Evolutionary conservation across 1,284 basidiomycete genomes (phyloP).

Genomic region (Ustilago trichophora): DNA sequence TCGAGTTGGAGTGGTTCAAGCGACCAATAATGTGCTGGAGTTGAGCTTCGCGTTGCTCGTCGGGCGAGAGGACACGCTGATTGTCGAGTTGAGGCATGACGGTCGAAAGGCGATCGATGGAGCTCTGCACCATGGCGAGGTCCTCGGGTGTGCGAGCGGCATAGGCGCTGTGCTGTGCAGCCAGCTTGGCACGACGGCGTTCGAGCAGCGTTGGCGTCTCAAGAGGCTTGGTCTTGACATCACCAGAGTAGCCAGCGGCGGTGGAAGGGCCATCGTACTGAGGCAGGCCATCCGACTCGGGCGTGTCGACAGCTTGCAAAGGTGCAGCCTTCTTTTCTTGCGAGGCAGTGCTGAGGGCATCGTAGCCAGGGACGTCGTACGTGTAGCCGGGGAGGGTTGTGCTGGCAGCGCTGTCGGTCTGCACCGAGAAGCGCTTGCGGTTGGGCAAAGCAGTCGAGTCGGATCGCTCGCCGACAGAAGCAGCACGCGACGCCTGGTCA

Average conservation of each 20-base stretch:
- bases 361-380: conserved; percentile 11
- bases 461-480: conserved; percentile 22
- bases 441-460: conserved; percentile 30
- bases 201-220: conserved; percentile 37
- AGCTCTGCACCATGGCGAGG: conserved; percentile 45
- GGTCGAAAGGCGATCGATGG: conserved; percentile 48
- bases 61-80: conserved; percentile 44
- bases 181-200: conserved; percentile 42
- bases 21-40: conserved; percentile 33
- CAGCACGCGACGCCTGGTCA: conserved; percentile 31
- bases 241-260: neutral
- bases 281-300: conserved; percentile 15
- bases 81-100: conserved; percentile 52
- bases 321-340: neutral
- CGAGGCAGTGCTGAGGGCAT: conserved; percentile 1
- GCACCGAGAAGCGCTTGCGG: conserved; percentile 34
- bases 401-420: conserved; percentile 37
- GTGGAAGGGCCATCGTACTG: conserved; percentile 7
- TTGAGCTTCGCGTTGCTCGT: conserved; percentile 28
- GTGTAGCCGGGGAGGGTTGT: conserved; percentile 27
- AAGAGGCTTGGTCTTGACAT: conserved; percentile 13
- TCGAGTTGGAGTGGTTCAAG: conserved; percentile 19
- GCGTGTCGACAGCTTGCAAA: neutral
- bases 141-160: conserved; percentile 47
- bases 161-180: conserved; percentile 44